Evolutionary conservation across 2,329 filamentous ascomycete species (phyloP), one percentile per base, ranked within the genome.

Genomic region (Calonectria pteridis): DNA sequence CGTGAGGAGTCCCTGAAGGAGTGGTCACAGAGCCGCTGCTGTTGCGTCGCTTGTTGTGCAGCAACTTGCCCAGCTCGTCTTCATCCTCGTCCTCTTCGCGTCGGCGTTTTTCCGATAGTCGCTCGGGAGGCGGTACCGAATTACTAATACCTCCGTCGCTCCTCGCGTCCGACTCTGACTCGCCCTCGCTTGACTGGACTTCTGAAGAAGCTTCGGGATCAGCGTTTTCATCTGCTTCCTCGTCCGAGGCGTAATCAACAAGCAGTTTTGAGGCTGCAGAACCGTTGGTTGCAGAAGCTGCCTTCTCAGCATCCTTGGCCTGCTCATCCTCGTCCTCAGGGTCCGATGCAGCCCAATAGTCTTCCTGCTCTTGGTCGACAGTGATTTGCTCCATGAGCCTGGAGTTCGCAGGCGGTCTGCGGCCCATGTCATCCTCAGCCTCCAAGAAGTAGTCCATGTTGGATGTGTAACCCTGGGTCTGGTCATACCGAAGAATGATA

Each of bases 191-290:
- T 20, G 78, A 73, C 37, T 80, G 80, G 20, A 69, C 68, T 7
- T 78, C 76, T n/a, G 51, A 71, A n/a, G 74, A 70, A 31, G 78
- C 76, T 73, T 93, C 88, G 53, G 90, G 86, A 80, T 93, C 92
- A 84, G 93, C 92, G 16, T 82, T 82, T 46, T 86, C 86, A 11
- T 86, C 86, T 10, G 79, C 91, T n/a, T 97, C 95, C 73, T 98
- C 96, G 78, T 98, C 96, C 46, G 97, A 97, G 0, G 93, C 92
- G 82, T 99, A 99, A 83, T 98, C 95, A 40, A 99, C 97, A 28
- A 98, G 87, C 1, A 94, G 94, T 81, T 93, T 95, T 11, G 90
- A 84, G 0, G 91, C 91, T 18, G 89, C 76, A n/a, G 81, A 89
- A 29, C 92, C 94, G 77, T 95, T 96, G 9, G 88, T 84, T 14